A percentile compares a stretch with the other conserved stretches of the same genome.
Evolutionary conservation across 2,329 filamentous ascomycete species (phyloP).

Genomic region (Fusarium clavum): DNA sequence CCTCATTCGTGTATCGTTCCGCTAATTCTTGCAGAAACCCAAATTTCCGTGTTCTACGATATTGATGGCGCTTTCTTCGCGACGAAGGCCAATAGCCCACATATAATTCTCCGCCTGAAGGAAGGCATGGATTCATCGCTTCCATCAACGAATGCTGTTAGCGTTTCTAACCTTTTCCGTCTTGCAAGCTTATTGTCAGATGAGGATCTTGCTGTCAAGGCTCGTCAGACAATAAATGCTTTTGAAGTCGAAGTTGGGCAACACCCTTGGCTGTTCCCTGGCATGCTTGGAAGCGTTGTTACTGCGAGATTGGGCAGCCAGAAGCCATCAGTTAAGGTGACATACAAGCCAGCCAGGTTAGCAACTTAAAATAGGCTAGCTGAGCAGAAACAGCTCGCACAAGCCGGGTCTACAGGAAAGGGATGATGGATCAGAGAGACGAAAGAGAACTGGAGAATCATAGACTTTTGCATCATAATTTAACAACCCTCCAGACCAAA

Average conservation of each 20-base stretch:
- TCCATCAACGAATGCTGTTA: slow-evolving; percentile 88
- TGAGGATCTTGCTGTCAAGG: slow-evolving; percentile 70
- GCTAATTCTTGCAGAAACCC: slow-evolving; percentile 64
- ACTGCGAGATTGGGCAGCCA: slow-evolving; percentile 77
- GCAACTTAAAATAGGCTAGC: slow-evolving; percentile 22
- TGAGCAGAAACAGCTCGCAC: background rate
- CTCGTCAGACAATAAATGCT: slow-evolving; percentile 79
- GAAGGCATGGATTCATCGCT: slow-evolving; percentile 94
- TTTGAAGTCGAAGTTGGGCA: slow-evolving; percentile 94
- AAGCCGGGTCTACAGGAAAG: slow-evolving; percentile 4
- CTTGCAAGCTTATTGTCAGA: slow-evolving; percentile 77
- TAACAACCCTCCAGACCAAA: background rate
- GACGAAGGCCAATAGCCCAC: slow-evolving; percentile 69
- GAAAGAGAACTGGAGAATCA: background rate
- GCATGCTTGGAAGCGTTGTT: slow-evolving; percentile 81
- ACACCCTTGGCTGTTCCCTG: slow-evolving; percentile 91
- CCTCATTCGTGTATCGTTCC: background rate
- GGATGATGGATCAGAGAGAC: background rate
- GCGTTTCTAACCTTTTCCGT: slow-evolving; percentile 88
- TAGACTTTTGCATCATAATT: background rate
- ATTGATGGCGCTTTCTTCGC: slow-evolving; percentile 77
- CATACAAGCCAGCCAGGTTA: slow-evolving; percentile 43
- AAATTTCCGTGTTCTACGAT: slow-evolving; percentile 85
- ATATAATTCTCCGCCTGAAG: slow-evolving; percentile 87
- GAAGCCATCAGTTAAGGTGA: slow-evolving; percentile 45